phyloP scores from a whole-genome alignment of 768 basidiomycete species.

The Pleurotus platypus region DNA sequence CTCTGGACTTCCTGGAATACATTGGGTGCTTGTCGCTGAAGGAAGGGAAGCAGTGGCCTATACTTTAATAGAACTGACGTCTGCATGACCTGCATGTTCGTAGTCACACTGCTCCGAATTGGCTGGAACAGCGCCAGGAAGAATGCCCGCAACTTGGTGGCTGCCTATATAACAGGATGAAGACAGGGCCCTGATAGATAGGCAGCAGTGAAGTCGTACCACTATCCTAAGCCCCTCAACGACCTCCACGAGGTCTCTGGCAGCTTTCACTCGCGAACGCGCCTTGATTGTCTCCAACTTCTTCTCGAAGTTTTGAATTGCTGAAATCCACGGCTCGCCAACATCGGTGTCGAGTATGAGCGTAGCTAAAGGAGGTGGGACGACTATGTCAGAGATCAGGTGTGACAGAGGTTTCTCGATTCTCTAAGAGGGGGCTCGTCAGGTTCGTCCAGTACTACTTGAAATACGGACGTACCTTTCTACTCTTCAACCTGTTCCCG shows the following conservation, averaged over 20 bases:
- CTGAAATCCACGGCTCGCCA: constrained; percentile 83
- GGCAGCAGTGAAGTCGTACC: constrained; percentile 40
- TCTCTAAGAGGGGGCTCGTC: constrained; percentile 44
- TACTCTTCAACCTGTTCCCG: constrained; percentile 78
- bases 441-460: too few relatives aligned
- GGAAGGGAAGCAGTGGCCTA: constrained; percentile 74
- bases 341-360: constrained; percentile 83
- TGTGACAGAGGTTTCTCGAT: constrained; percentile 86
- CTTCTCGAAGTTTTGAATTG: constrained; percentile 77
- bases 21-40: constrained; percentile 75
- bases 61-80: constrained; percentile 84
- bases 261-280: constrained; percentile 82
- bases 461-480: constrained; percentile 56
- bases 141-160: constrained; percentile 84
- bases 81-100: constrained; percentile 92
- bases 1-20: constrained; percentile 88
- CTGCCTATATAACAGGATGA: constrained; percentile 51
- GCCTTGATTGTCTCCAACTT: constrained; percentile 65
- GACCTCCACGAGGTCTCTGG: constrained; percentile 78
- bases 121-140: constrained; percentile 83
- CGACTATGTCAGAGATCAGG: constrained; percentile 74
- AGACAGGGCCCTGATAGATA: background rate
- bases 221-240: constrained; percentile 86
- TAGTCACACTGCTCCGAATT: constrained; percentile 77
- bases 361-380: constrained; percentile 76